Evolutionary conservation across 495 filamentous ascomycete genomes (phyloP), one percentile per base, ranked within the genome.

Genomic region (Neurospora sp.): DNA sequence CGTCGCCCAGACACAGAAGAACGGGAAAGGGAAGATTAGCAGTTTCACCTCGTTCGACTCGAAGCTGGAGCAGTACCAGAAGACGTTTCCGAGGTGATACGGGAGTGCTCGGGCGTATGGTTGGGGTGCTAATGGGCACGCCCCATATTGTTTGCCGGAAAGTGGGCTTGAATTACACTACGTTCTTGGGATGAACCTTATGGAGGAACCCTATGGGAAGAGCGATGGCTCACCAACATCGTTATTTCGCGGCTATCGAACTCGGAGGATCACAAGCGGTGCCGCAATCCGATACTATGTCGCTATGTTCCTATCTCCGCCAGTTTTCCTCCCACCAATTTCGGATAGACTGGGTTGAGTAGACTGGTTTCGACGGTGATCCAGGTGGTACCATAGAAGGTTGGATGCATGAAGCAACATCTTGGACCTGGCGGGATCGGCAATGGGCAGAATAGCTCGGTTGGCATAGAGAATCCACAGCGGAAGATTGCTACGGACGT

Each of bases 21-120:
- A 40, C 3, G 18, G 41, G n/a, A 66, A 62, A 6, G 54, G 31
- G 66, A 27, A 31, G 16, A n/a, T 6, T 38, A 62, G 54, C 23
- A 62, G 23, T 35, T 70, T 73, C 42, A 37, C 39, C 27, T 40
- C 66, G 9, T 71, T 73, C 48, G 72, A 73, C 37, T 35, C 69
- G 27, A 71, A 73, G 69, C 39, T 73, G 66, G 40, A 59, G 10
- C 1, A 70, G 54, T 72, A 72, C 48, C 72, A 74, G 41, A 62
- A 62, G 54, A 62, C 23, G 12, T 62, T 62, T 18, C 3, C 54
- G 6, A 31, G 54, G 27, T 31, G 23, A 62, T 35, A 23, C 31
- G 48, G 48, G 11, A 14, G 11, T 59, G 11, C 48, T 59, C 48
- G 23, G 23, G 23, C 48, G 23, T 14, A 31, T 59, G 23, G 10